These are phyloP conservation scores for Vaccinium corymbosum DNA, from an alignment of 148 eudicot species.

Conservation along the genomic window DNA sequence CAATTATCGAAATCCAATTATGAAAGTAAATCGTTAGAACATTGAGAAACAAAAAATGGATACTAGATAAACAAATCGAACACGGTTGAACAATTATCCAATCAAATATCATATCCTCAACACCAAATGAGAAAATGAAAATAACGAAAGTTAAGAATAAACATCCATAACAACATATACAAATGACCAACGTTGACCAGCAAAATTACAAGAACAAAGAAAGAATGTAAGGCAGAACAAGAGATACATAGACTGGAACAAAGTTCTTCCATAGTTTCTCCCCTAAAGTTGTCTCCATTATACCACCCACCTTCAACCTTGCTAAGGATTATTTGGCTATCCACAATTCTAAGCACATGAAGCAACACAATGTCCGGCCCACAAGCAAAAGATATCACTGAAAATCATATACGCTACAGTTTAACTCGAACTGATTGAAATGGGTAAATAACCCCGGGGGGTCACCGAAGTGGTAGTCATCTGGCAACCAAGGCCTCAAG, in stretches of 20 bases:
- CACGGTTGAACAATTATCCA: not conserved
- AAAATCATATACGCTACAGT: not conserved
- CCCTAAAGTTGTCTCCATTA: not conserved
- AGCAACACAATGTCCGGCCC: not conserved
- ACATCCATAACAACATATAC: not conserved
- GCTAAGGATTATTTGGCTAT: not conserved
- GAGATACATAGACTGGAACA: not conserved
- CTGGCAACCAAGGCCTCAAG: not conserved
- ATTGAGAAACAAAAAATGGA: not conserved
- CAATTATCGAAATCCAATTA: slow-evolving; percentile 17
- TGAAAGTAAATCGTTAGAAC: not conserved
- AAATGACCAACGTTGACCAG: not conserved
- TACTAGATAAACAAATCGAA: not conserved
- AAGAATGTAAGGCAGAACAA: not conserved
- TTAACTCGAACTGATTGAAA: not conserved
- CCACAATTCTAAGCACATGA: not conserved
- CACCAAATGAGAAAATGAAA: not conserved
- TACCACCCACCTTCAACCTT: not conserved
- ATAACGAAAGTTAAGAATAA: not conserved
- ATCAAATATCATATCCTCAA: not conserved
- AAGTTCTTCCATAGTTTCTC: not conserved
- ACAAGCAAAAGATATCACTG: not conserved
- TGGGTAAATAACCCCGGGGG: not conserved
- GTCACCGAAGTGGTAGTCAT: not conserved
- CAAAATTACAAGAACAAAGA: not conserved